Conservation (phyloP, 768 basidiomycete genomes). For the Phylloporus sp. region DNA sequence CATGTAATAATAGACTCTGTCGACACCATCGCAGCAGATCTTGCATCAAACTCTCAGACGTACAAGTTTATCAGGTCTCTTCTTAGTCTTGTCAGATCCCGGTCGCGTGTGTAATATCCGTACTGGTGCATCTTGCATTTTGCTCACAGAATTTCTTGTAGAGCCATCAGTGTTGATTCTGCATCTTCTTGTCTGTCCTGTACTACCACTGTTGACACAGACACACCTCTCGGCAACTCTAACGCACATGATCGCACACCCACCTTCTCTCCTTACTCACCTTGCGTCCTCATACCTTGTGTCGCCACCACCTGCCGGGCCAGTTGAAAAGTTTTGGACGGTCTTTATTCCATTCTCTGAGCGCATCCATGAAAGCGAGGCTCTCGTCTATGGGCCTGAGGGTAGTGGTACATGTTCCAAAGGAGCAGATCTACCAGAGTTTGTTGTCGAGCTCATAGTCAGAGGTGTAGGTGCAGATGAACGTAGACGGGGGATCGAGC, state of each 20-base stretch:
- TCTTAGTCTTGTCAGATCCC: conserved; percentile 39
- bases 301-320: conserved; percentile 59
- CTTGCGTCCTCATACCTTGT: conserved; percentile 68
- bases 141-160: conserved; percentile 21
- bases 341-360: conserved; percentile 69
- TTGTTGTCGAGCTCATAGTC: conserved; percentile 58
- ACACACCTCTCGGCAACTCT: conserved; percentile 63
- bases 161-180: conserved; percentile 56
- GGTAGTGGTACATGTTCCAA: conserved; percentile 44
- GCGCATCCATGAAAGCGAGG: conserved; percentile 53
- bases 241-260: conserved; percentile 61
- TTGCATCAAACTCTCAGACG: conserved; percentile 48
- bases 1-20: conserved; percentile 68
- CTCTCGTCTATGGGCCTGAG: conserved; percentile 51
- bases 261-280: conserved; percentile 61
- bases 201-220: conserved; percentile 53
- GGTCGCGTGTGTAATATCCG: conserved; percentile 41
- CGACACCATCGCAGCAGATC: conserved; percentile 58
- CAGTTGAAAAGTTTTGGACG: conserved; percentile 72
- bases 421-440: conserved; percentile 35
- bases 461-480: conserved; percentile 41
- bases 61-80: conserved; percentile 50
- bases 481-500: conserved; percentile 52
- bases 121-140: neutral
- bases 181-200: conserved; percentile 47